Base-by-base conservation (phyloP, 2,329 filamentous ascomycete species). In the Penicillium carneum region DNA sequence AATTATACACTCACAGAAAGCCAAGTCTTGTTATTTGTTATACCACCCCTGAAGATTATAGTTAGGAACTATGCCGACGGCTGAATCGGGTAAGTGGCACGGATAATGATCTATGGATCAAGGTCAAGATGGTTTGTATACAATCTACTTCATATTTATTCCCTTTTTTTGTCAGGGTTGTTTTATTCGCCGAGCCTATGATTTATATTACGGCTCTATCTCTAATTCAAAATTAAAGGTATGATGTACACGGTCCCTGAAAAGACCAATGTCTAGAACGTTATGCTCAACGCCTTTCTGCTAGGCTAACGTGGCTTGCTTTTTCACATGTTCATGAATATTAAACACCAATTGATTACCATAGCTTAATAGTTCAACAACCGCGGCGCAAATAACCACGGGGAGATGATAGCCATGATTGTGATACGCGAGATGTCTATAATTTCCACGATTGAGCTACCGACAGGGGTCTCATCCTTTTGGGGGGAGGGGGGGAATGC, bases 1-100 rank as follows among this genome's bases (percentile, higher is more conserved):
- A 9, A 16, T 23, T 16, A 16, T 23, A 39, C 14, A 16, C 38
- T 39, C 53, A 23, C 58, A 58, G 38, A 46, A 26, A 58, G 20
- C 36, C 39, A 47, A 45, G 23, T 54, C 33, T 38, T 39, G 18
- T 43, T 54, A 23, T 23, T 23, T 23, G 20, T 23, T 23, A n/a
- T 39, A 16, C n/a, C 39, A 50, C 36, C 43, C 36, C 50, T 63
- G 63, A 65, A 62, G 63, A 67, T 48, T 52, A 60, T 51, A 18
- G 20, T 23, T 23, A 23, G 29, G 29, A 34, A 36, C 36, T 20
- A 42, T 67, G 63, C 46, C 31, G 46, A 47, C 29, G 36, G 59
- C 63, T 34, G 45, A 46, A 66, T 64, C 46, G 57, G 64, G 65
- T n/a, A 63, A 58, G 55, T 38, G 16, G 31, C 47, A 58, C 48